Conservation (phyloP, 306 rosid genomes). For the Senna tora region DNA sequence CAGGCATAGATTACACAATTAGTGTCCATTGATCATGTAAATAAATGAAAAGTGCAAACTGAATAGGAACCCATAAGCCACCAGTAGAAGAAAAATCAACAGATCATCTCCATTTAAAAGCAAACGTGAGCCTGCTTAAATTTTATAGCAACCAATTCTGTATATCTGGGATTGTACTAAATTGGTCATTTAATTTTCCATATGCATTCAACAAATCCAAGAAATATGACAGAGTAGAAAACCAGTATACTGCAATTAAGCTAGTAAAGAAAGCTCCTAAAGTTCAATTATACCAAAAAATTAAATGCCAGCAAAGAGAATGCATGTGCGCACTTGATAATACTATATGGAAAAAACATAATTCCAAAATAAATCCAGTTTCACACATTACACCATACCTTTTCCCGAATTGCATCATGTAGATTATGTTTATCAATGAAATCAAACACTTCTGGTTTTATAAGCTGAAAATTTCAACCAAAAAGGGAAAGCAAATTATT, state of each 20-base stretch:
- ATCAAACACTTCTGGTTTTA: constrained; percentile 77
- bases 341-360: constrained; percentile 10
- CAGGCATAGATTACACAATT: constrained; percentile 35
- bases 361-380: constrained; percentile 15
- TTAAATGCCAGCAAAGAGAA: not conserved
- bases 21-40: not conserved
- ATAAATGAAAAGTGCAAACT: constrained; percentile 16
- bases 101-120: not conserved
- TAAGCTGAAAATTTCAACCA: constrained; percentile 56
- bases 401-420: constrained; percentile 69
- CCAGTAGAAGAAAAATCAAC: constrained; percentile 4
- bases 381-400: constrained; percentile 53
- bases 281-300: not conserved
- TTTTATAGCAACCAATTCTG: constrained; percentile 19
- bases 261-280: constrained; percentile 14
- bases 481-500: constrained; percentile 7
- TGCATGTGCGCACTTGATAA: not conserved
- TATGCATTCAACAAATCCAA: constrained; percentile 6
- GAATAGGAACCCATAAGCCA: constrained; percentile 1
- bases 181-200: constrained; percentile 8
- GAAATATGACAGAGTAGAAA: constrained; percentile 10
- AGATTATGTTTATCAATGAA: constrained; percentile 81
- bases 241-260: not conserved
- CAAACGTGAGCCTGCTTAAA: constrained; percentile 7
- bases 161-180: constrained; percentile 14